Conservation (phyloP, 371 early-diverging fungal genomes). For the Zancudomyces culisetae region DNA sequence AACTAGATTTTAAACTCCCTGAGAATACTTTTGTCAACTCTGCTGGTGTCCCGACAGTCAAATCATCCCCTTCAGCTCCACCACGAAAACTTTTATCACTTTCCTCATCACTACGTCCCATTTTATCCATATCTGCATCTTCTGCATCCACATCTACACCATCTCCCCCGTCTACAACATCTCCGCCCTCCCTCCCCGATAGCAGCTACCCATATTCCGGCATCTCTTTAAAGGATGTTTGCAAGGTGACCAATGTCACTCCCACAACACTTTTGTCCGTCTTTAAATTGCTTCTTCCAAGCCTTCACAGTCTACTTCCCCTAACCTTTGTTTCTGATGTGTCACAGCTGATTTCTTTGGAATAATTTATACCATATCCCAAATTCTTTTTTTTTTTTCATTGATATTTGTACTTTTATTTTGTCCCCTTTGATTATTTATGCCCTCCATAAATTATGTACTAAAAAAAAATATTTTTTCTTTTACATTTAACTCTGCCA, state of each 20-base stretch:
- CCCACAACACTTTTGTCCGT: conserved; percentile 31
- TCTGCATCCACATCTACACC: neutral
- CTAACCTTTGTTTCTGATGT: too few species aligned
- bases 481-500: too few species aligned
- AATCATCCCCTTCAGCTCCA: too few species aligned
- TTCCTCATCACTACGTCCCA: conserved; percentile 8
- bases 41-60: conserved; percentile 13
- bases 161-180: neutral
- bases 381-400: too few species aligned
- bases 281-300: conserved; percentile 26
- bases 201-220: neutral
- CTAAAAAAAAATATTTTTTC: too few species aligned
- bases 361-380: too few species aligned
- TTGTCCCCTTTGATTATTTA: too few species aligned
- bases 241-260: conserved; percentile 28
- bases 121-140: neutral
- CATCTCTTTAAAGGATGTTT: conserved; percentile 24
- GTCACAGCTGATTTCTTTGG: too few species aligned
- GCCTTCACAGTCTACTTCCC: conserved; percentile 17
- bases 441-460: too few species aligned
- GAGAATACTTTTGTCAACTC: conserved; percentile 15
- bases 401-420: too few species aligned
- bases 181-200: neutral
- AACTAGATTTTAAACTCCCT: conserved; percentile 5
- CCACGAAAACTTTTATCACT: too few species aligned